phyloP scores from a whole-genome alignment of 2,329 filamentous ascomycete genomes.

The Venturiaceae sp. region DNA sequence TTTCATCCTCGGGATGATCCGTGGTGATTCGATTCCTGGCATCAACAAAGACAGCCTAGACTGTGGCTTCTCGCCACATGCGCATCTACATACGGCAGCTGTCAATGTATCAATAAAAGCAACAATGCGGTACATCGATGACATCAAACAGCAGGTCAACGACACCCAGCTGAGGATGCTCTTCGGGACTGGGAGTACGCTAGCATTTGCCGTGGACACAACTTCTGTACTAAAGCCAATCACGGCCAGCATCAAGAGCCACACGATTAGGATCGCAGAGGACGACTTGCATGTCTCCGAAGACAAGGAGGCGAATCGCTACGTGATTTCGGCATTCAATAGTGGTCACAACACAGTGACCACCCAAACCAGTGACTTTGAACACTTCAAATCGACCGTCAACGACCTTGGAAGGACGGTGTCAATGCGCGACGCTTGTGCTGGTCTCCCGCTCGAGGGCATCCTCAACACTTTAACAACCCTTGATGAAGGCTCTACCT shows the following conservation, averaged over 20 bases:
- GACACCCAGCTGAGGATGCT: not conserved
- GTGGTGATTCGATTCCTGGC: not conserved
- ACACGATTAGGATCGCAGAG: not conserved
- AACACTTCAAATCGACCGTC: not conserved
- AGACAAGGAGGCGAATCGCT: not conserved
- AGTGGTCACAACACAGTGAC: not conserved
- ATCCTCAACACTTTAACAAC: not conserved
- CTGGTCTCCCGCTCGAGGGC: not conserved
- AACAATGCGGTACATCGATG: not conserved
- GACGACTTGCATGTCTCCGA: not conserved
- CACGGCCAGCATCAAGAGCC: not conserved
- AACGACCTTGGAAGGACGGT: not conserved
- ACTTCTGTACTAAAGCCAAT: not conserved
- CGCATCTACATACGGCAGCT: not conserved
- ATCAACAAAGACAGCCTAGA: constrained; percentile 3
- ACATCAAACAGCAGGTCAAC: not conserved
- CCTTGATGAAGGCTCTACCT: not conserved
- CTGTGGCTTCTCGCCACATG: not conserved
- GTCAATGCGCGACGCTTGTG: not conserved
- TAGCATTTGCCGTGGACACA: not conserved
- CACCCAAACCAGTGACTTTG: not conserved
- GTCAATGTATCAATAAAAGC: not conserved
- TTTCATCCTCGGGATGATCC: not conserved
- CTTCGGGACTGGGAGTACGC: not conserved
- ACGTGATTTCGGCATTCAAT: not conserved